Evolutionary conservation across 1,139 yeast species (phyloP).

Genomic region (Suhomyces taliae): DNA sequence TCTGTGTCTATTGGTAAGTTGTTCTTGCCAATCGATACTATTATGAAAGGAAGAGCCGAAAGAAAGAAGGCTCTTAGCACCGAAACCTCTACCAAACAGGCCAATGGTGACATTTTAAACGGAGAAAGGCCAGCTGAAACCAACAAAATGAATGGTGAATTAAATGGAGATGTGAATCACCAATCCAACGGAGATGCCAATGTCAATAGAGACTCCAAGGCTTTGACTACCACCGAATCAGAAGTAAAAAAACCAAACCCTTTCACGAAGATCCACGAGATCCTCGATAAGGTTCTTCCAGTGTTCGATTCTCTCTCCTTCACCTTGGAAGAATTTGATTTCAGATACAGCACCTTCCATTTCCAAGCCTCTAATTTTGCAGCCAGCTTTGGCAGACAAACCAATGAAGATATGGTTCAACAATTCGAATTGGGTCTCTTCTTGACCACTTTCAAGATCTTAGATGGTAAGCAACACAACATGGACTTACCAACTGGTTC

Average conservation of each 20-base stretch:
- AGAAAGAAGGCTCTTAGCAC: not conserved
- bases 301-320: constrained; percentile 15
- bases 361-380: constrained; percentile 24
- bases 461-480: constrained; percentile 32
- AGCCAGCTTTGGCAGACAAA: constrained; percentile 12
- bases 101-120: too few relatives aligned
- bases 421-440: constrained; percentile 17
- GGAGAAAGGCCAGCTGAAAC: too few relatives aligned
- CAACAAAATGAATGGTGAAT: not conserved
- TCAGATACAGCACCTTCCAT: constrained; percentile 21
- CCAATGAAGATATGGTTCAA: constrained; percentile 13
- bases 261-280: not conserved
- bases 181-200: constrained; percentile 3
- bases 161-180: not conserved
- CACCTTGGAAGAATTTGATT: constrained; percentile 33
- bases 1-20: constrained; percentile 27
- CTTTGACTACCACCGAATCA: too few relatives aligned
- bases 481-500: constrained; percentile 42
- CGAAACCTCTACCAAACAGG: too few relatives aligned
- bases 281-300: constrained; percentile 2
- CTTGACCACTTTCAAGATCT: constrained; percentile 30
- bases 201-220: not conserved
- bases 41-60: not conserved
- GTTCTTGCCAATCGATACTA: constrained; percentile 25
- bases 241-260: not conserved